Conservation (phyloP, 192 early-diverging fungal genomes). For the Piromyces sp. region DNA sequence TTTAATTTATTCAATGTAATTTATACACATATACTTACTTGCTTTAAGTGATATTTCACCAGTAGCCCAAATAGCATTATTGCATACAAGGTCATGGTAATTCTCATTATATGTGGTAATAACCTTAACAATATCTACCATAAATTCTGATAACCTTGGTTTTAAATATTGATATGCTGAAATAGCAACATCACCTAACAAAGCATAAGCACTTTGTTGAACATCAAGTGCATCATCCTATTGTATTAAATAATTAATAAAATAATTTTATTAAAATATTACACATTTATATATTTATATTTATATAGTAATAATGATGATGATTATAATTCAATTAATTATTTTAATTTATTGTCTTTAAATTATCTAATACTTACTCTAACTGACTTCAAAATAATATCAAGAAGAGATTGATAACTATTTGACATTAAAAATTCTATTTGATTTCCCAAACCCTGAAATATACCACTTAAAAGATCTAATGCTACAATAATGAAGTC, state of each 20-base stretch:
- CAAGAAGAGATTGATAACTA: constrained; percentile 51
- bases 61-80: constrained; percentile 95
- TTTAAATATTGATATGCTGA: constrained; percentile 64
- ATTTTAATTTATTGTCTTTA: too few relatives aligned
- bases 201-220: constrained; percentile 84
- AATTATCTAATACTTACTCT: too few relatives aligned
- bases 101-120: constrained; percentile 56
- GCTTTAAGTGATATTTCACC: constrained; percentile 88
- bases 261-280: too few relatives aligned
- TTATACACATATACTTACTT: constrained; percentile 23
- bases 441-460: constrained; percentile 67
- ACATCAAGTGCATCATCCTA: constrained; percentile 57
- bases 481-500: constrained; percentile 93
- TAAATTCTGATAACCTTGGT: constrained; percentile 61
- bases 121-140: constrained; percentile 55
- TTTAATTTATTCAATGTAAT: too few relatives aligned
- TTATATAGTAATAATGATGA: too few relatives aligned
- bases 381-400: constrained; percentile 68
- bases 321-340: too few relatives aligned
- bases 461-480: constrained; percentile 84
- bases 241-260: too few relatives aligned
- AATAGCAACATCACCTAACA: constrained; percentile 90
- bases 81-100: constrained; percentile 41
- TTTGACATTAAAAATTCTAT: constrained; percentile 58
- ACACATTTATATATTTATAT: too few relatives aligned